These are phyloP conservation scores for Citrus sinensis DNA, from an alignment of 345 rosid species.

Conservation along the genomic window DVS_A1.0 CM039165.1:21733501-21734000, in stretches of 20 bases:
- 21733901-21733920: background rate
- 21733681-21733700: slow-evolving; percentile 65
- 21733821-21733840: background rate
- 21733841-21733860: background rate
- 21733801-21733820: slow-evolving; percentile 25
- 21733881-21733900: background rate
- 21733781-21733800: slow-evolving; percentile 99
- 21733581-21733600: slow-evolving; percentile 94
- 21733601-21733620: slow-evolving; percentile 12
- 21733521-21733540: slow-evolving; percentile 80
- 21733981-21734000: background rate
- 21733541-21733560: slow-evolving; percentile 83
- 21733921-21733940: background rate
- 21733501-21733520: slow-evolving; percentile 96
- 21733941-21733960: background rate
- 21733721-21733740: slow-evolving; percentile 92
- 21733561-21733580: slow-evolving; percentile 87
- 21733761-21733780: slow-evolving; percentile 99
- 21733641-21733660: background rate
- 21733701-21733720: slow-evolving; percentile 83
- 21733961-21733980: background rate
- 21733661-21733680: background rate
- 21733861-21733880: background rate
- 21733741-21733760: slow-evolving; percentile 91
- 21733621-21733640: slow-evolving; percentile 7